Percentiles rank a stretch among this genome's conserved stretches.
phyloP scores from a whole-genome alignment of 1,284 basidiomycete species.

The Sporisorium exsertum region DNA sequence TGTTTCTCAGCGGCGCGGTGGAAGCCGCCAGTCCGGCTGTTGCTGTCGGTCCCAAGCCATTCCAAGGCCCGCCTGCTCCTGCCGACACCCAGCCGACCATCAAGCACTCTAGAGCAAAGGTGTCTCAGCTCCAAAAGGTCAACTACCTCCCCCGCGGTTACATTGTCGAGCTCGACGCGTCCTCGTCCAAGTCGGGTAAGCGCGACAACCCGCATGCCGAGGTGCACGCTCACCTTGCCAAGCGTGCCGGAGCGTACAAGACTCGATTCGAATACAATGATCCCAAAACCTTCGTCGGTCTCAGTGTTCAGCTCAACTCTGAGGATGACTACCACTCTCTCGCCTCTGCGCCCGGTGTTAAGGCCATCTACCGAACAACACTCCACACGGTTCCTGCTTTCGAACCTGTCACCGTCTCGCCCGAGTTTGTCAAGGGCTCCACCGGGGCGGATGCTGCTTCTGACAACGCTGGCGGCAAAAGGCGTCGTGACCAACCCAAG shows the following conservation, averaged over 20 bases:
- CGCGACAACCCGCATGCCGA: slow-evolving; percentile 43
- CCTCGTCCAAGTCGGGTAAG: slow-evolving; percentile 23
- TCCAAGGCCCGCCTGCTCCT: slow-evolving; percentile 19
- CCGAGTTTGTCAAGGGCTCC: slow-evolving; percentile 47
- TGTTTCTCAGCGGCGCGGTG: slow-evolving; percentile 24
- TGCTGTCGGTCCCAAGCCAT: slow-evolving; percentile 36
- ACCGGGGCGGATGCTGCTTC: slow-evolving; percentile 29
- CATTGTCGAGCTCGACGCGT: slow-evolving; percentile 49
- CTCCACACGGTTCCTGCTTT: slow-evolving; percentile 49
- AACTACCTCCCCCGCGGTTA: slow-evolving; percentile 40
- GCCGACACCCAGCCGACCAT: slow-evolving; percentile 27
- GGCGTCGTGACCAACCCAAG: slow-evolving; percentile 39
- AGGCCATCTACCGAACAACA: slow-evolving; percentile 40
- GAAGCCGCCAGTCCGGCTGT: slow-evolving; percentile 28
- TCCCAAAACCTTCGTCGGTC: slow-evolving; percentile 49
- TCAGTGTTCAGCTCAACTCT: slow-evolving; percentile 49
- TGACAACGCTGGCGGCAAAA: slow-evolving; percentile 22
- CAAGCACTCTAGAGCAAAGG: slow-evolving; percentile 33
- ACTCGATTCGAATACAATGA: slow-evolving; percentile 53
- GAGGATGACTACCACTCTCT: slow-evolving; percentile 50
- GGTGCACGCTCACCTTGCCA: slow-evolving; percentile 46
- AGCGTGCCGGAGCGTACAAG: slow-evolving; percentile 45
- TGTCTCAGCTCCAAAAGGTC: slow-evolving; percentile 34
- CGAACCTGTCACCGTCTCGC: slow-evolving; percentile 37
- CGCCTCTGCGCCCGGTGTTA: slow-evolving; percentile 44